phyloP scores from a whole-genome alignment of 163 green algal genomes.

The Volvox carteri region DNA sequence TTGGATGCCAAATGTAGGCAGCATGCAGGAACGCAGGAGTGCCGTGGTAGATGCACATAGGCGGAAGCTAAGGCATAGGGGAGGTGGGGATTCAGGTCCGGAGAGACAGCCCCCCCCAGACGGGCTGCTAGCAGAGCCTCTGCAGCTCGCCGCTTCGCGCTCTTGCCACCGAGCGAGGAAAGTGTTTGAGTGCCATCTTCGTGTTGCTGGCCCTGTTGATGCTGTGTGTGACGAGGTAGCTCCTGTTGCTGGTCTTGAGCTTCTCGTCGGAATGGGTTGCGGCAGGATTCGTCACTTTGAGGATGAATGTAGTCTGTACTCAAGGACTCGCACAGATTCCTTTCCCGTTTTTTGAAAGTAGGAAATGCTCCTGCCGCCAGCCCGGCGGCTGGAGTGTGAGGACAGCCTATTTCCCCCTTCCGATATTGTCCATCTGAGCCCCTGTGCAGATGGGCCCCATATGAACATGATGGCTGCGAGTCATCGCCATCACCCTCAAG shows the following conservation, averaged over 20 bases:
- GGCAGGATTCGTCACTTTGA: neutral
- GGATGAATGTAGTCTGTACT: neutral
- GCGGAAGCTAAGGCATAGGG: too few species aligned
- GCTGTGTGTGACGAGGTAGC: neutral
- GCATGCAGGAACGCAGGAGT: too few species aligned
- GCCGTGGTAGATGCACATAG: too few species aligned
- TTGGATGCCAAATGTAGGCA: too few species aligned
- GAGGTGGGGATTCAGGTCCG: neutral
- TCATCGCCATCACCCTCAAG: neutral
- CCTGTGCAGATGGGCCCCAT: neutral
- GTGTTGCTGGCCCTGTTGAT: neutral
- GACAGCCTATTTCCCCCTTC: neutral
- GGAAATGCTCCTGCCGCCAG: too few species aligned
- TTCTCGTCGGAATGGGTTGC: neutral
- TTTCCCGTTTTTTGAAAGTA: neutral
- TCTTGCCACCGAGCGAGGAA: conserved; percentile 53
- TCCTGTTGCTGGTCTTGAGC: neutral
- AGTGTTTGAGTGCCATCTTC: neutral
- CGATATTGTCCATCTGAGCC: neutral
- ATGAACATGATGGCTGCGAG: neutral
- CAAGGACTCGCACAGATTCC: neutral
- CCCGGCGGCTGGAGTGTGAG: neutral
- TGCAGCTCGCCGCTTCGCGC: conserved; percentile 64
- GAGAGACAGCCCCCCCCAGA: conserved; percentile 11
- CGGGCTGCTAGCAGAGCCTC: conserved; percentile 67